Percentiles rank a stretch among this genome's conserved stretches.
Conservation (phyloP, 2,329 filamentous ascomycete species). For the Nothopassalora personata region DNA sequence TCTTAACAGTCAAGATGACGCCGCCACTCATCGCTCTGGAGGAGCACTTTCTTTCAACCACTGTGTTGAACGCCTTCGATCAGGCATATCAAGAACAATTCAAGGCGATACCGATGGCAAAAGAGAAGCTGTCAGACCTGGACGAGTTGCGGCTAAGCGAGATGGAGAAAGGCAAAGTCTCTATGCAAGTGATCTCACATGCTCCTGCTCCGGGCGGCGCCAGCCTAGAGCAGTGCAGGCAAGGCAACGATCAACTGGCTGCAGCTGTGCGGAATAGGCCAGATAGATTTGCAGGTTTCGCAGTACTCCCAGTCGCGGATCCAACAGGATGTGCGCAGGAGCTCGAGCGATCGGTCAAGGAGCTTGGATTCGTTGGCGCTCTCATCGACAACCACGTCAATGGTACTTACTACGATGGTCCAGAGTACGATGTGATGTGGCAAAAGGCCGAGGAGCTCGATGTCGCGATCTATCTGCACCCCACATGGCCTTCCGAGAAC, state of each 20-base stretch:
- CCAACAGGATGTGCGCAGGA: constrained; percentile 31
- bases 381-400: constrained; percentile 35
- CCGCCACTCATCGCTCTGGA: constrained; percentile 35
- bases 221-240: constrained; percentile 23
- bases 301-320: constrained; percentile 31
- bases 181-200: constrained; percentile 34
- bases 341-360: constrained; percentile 30
- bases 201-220: constrained; percentile 28
- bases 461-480: constrained; percentile 51
- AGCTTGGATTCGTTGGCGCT: constrained; percentile 33
- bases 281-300: constrained; percentile 32
- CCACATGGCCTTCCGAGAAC: constrained; percentile 38
- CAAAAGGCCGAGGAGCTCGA: constrained; percentile 39
- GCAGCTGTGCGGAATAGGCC: constrained; percentile 25
- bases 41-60: constrained; percentile 35
- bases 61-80: constrained; percentile 29
- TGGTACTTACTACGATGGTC: constrained; percentile 33
- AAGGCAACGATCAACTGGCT: constrained; percentile 33
- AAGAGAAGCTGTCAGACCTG: constrained; percentile 28
- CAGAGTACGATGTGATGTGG: constrained; percentile 30
- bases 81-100: constrained; percentile 30
- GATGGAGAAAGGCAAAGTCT: constrained; percentile 31
- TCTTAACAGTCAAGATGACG: constrained; percentile 20
- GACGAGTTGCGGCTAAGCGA: constrained; percentile 27
- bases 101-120: constrained; percentile 28